Conservation (phyloP, 106 monocot species). For the Chionographis japonica region DNA sequence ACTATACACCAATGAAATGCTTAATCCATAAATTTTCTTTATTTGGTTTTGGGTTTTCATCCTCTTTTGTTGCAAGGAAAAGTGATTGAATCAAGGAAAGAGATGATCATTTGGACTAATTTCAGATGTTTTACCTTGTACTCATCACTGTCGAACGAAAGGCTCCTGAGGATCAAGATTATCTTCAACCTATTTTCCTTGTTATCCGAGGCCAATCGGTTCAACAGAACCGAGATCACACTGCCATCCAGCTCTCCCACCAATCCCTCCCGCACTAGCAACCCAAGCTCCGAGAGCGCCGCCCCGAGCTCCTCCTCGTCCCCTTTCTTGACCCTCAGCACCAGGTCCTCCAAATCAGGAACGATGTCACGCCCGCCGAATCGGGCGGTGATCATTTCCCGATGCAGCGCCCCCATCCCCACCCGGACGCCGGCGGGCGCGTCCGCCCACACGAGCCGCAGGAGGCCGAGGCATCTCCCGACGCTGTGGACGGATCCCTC, state of each 20-base stretch:
- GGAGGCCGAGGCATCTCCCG: constrained; percentile 32
- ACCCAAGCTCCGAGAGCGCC: constrained; percentile 29
- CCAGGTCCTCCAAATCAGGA: constrained; percentile 43
- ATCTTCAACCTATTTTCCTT: constrained; percentile 44
- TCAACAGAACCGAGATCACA: constrained; percentile 37
- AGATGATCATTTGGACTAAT: too few species aligned
- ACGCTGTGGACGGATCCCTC: constrained; percentile 25
- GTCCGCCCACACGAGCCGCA: constrained; percentile 26
- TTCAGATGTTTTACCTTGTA: constrained; percentile 42
- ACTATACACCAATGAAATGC: too few species aligned
- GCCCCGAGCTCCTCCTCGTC: constrained; percentile 27
- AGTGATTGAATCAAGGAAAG: too few species aligned
- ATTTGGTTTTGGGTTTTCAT: too few species aligned
- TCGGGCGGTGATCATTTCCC: constrained; percentile 21
- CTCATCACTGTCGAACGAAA: constrained; percentile 25
- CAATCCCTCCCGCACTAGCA: constrained; percentile 26
- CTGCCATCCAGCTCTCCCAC: constrained; percentile 19
- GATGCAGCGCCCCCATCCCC: constrained; percentile 17
- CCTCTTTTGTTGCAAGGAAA: too few species aligned
- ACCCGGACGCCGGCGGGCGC: constrained; percentile 15
- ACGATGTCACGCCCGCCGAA: not conserved
- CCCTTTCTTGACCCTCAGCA: constrained; percentile 43
- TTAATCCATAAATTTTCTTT: too few species aligned
- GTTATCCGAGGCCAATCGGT: constrained; percentile 29
- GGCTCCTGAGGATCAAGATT: constrained; percentile 35